Percentiles rank a stretch among this genome's conserved stretches.
phyloP scores from a whole-genome alignment of 148 eudicot species.

The Rhododendron ferrugineum region DNA sequence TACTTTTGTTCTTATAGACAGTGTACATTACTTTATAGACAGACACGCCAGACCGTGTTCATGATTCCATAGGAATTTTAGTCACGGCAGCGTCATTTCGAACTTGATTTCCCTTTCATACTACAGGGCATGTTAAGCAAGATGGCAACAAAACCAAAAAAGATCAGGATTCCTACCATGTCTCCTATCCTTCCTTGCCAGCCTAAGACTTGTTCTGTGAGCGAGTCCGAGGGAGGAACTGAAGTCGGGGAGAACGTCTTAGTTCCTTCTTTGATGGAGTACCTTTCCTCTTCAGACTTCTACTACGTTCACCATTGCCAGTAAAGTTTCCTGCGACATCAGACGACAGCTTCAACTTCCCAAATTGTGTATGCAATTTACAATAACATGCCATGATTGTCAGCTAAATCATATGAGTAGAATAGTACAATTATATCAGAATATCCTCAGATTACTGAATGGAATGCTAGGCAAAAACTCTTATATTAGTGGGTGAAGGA shows the following conservation, averaged over 20 bases:
- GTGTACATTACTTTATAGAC: not conserved
- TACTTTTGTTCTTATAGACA: not conserved
- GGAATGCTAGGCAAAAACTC: not conserved
- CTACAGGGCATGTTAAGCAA: not conserved
- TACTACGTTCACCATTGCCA: not conserved
- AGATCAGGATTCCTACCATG: slow-evolving; percentile 4
- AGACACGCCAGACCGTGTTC: not conserved
- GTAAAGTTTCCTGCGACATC: slow-evolving; percentile 12
- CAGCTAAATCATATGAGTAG: not conserved
- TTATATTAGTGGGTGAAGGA: not conserved
- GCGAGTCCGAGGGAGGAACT: slow-evolving; percentile 16
- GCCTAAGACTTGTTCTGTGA: slow-evolving; percentile 14
- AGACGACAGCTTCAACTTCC: not conserved
- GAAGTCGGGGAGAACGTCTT: slow-evolving; percentile 21
- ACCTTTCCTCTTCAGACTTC: slow-evolving; percentile 12
- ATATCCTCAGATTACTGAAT: not conserved
- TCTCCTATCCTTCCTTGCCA: slow-evolving; percentile 8
- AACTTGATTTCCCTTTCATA: not conserved
- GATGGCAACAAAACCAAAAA: slow-evolving; percentile 2
- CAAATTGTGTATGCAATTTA: not conserved
- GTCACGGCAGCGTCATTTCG: not conserved
- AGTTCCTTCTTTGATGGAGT: slow-evolving; percentile 3
- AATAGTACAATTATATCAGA: not conserved
- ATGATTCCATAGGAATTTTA: not conserved
- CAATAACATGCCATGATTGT: not conserved